These are phyloP conservation scores for Myxozyma neglecta DNA, from an alignment of 805 yeast species.

Conservation along the genomic window DNA sequence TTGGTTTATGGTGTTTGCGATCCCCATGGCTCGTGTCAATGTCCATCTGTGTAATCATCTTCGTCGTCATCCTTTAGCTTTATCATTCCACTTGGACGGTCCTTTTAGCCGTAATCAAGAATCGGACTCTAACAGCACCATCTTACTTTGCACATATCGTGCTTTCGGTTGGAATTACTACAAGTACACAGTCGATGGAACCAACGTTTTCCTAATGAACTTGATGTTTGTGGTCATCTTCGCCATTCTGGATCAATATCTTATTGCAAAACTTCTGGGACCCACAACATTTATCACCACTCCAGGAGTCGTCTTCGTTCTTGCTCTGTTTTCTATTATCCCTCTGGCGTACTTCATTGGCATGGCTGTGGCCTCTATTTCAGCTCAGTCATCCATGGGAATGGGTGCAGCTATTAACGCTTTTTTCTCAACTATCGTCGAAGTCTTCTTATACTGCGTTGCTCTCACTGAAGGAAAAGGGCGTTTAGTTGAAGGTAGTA, in stretches of 20 bases:
- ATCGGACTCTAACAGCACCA: conserved; percentile 44
- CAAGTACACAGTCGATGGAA: conserved; percentile 94
- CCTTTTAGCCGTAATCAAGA: conserved; percentile 42
- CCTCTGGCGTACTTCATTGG: conserved; percentile 97
- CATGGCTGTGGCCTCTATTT: conserved; percentile 98
- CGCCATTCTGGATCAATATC: conserved; percentile 75
- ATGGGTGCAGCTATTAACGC: conserved; percentile 98
- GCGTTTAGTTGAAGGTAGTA: conserved; percentile 87
- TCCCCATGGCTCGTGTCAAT: conserved; percentile 88
- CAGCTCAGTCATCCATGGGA: conserved; percentile 98
- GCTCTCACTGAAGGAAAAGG: conserved; percentile 86
- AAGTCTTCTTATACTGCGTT: conserved; percentile 86
- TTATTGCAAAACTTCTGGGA: conserved; percentile 53
- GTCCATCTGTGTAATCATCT: conserved; percentile 69
- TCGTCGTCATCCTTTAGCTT: conserved; percentile 85
- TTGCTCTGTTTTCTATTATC: conserved; percentile 79
- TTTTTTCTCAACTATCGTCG: conserved; percentile 93
- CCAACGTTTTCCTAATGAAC: conserved; percentile 88
- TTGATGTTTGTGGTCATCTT: conserved; percentile 74
- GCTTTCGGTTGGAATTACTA: conserved; percentile 91
- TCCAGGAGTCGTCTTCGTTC: conserved; percentile 64
- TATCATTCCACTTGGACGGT: conserved; percentile 52
- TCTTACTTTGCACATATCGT: conserved; percentile 85
- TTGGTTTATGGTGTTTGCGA: conserved; percentile 84
- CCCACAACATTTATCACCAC: conserved; percentile 52